Conservation (phyloP, 2,329 filamentous ascomycete genomes). For the Chaetothyriales sp. region DNA sequence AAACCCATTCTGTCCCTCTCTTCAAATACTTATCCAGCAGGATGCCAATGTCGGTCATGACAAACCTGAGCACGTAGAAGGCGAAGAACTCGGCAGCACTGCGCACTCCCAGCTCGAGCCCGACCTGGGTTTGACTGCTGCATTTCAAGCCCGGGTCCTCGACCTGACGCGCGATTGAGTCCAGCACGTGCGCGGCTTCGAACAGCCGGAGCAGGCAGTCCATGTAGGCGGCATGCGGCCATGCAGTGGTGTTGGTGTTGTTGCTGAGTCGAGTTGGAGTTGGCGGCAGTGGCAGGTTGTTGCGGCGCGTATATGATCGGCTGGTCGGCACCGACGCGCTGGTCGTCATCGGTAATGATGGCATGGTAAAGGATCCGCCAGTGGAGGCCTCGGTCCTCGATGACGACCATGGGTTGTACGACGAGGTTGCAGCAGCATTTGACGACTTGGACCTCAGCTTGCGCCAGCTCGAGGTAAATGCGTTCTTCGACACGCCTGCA, state of each 20-base stretch:
- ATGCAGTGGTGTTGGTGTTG: slow-evolving; percentile 29
- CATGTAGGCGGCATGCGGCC: slow-evolving; percentile 69
- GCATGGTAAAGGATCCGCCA: slow-evolving; percentile 48
- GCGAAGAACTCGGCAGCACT: slow-evolving; percentile 96
- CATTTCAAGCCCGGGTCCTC: slow-evolving; percentile 86
- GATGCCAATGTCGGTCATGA: slow-evolving; percentile 66
- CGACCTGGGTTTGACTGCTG: slow-evolving; percentile 86
- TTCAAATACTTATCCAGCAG: slow-evolving; percentile 96
- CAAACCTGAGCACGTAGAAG: slow-evolving; percentile 91
- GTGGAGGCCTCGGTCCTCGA: slow-evolving; percentile 22
- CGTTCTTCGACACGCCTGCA: slow-evolving; percentile 46
- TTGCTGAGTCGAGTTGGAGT: slow-evolving; percentile 52
- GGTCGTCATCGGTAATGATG: slow-evolving; percentile 61
- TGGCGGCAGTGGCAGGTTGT: slow-evolving; percentile 31
- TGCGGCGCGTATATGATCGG: slow-evolving; percentile 46
- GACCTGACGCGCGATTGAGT: slow-evolving; percentile 85
- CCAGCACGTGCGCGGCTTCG: slow-evolving; percentile 81
- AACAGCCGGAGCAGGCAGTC: slow-evolving; percentile 74
- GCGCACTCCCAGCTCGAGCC: slow-evolving; percentile 78
- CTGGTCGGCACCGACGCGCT: slow-evolving; percentile 45
- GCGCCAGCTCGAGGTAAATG: slow-evolving; percentile 73
- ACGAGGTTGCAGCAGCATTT: slow-evolving; percentile 22
- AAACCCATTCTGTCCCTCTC: slow-evolving; percentile 87
- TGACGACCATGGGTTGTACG: neutral
- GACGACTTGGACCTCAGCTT: slow-evolving; percentile 77